These are phyloP conservation scores for Coffea eugenioides DNA, from an alignment of 257 asterid species.

Conservation along the genomic window DNA sequence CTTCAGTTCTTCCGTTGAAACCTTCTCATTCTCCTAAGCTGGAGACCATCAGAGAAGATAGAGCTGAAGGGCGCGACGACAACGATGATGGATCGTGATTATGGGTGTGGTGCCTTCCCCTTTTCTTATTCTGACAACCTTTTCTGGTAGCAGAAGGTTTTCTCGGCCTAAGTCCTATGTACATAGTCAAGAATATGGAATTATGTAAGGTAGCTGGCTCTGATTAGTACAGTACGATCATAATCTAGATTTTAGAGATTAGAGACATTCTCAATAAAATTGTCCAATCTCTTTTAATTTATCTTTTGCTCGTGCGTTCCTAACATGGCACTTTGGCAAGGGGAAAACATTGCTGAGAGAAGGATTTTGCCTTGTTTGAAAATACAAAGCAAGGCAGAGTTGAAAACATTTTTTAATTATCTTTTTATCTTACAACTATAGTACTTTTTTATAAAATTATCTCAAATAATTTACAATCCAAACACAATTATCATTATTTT, in stretches of 20 bases:
- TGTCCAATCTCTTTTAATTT: background rate
- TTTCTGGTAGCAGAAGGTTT: background rate
- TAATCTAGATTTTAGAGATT: background rate
- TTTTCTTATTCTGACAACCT: background rate
- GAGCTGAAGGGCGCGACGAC: conserved; percentile 27
- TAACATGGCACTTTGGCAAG: background rate
- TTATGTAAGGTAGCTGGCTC: background rate
- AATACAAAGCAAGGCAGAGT: background rate
- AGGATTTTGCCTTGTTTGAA: background rate
- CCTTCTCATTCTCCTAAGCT: conserved; percentile 46
- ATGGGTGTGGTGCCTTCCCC: background rate
- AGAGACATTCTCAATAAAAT: background rate
- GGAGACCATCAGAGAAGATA: conserved; percentile 51
- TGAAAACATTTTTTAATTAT: background rate
- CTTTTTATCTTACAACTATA: no score
- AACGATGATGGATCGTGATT: conserved; percentile 7
- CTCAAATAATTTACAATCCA: no score
- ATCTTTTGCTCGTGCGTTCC: background rate
- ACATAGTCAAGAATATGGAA: background rate
- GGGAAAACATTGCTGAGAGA: background rate
- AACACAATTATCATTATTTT: no score
- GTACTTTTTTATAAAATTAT: no score
- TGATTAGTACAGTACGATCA: background rate
- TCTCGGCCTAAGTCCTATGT: background rate
- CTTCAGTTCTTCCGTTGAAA: conserved; percentile 24